Percentiles rank a stretch among this genome's conserved stretches.
Conservation (phyloP, 2,329 filamentous ascomycete species). For the Claviceps digitariae region DNA sequence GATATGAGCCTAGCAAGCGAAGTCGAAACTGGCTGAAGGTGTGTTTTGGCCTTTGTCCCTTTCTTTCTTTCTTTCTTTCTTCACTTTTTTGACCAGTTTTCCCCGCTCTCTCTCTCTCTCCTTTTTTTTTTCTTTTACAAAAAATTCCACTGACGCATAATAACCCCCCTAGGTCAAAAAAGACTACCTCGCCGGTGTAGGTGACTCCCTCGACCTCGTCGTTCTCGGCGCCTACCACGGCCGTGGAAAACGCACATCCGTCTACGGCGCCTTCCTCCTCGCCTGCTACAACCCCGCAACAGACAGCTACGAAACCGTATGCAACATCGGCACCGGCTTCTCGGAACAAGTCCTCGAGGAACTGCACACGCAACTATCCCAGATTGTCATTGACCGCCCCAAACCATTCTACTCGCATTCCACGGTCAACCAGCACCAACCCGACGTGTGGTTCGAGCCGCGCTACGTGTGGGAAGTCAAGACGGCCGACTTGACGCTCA, state of each 20-base stretch:
- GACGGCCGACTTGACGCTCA: slow-evolving; percentile 87
- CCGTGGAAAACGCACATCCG: slow-evolving; percentile 86
- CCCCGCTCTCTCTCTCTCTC: background rate
- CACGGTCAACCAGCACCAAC: slow-evolving; percentile 75
- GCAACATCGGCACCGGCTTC: slow-evolving; percentile 97
- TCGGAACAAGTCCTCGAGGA: slow-evolving; percentile 88
- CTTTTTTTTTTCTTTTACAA: background rate
- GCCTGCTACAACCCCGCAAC: slow-evolving; percentile 76
- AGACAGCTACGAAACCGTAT: slow-evolving; percentile 86
- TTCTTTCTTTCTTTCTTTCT: background rate
- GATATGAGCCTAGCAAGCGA: slow-evolving; percentile 90
- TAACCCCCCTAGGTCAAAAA: slow-evolving; percentile 63
- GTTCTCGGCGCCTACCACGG: slow-evolving; percentile 91
- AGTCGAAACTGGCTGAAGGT: slow-evolving; percentile 98
- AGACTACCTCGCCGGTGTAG: slow-evolving; percentile 86
- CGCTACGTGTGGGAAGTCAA: slow-evolving; percentile 94
- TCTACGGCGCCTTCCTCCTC: slow-evolving; percentile 90
- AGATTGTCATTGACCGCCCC: slow-evolving; percentile 70
- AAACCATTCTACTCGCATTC: slow-evolving; percentile 94
- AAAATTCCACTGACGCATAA: background rate
- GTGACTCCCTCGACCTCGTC: slow-evolving; percentile 91
- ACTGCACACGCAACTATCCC: slow-evolving; percentile 60
- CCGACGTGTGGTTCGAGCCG: slow-evolving; percentile 97
- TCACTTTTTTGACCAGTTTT: background rate
- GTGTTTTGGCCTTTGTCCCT: slow-evolving; percentile 11